Evolutionary conservation across 1,139 yeast genomes (phyloP), one percentile per base, ranked within the genome.

Genomic region (Geotrichum candidum): DNA sequence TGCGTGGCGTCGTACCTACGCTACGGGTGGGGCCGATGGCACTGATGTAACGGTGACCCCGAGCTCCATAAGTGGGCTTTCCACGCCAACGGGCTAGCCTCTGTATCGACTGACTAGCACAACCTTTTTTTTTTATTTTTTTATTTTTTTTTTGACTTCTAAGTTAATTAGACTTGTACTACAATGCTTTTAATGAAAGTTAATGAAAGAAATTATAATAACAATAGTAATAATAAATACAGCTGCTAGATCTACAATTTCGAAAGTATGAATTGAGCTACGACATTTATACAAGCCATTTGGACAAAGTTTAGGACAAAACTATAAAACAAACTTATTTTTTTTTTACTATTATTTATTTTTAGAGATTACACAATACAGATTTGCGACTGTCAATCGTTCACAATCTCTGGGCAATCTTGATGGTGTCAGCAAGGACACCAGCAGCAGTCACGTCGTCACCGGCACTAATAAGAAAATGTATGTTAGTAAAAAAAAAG

Each of bases 391-490:
- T n/a, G 9, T 41, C 10, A 41, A 41, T n/a, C 18, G 18, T 41
- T 48, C 22, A 55, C 45, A 55, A 78, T 80, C 97, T 87, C 79
- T 92, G 92, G 54, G 96, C 96, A 68, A 90, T 85, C 80, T 89
- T 92, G 73, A 95, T 83, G 45, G 90, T 86, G 74, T 94, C 99
- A 59, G 96, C 96, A 70, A 94, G 82, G 57, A 95, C 97, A 76
- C 99, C 99, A 75, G 95, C 96, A 65, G 99, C 99, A 61, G 99
- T 94, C 61, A 94, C 98, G 53, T 87, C 98, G 64, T 96, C 97
- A 77, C 99, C 99, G 46, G 99, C 99, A 76, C 78, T 57, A 50
- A 11, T 15, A 15, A 15, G 9, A 33, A 15, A 33, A 3, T 6
- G 46, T 53, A 22, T 53, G 25, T 13, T 11, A 53, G 22, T 10